phyloP scores from a whole-genome alignment of 169 alveolate species.

The Cryptosporidium andersoni region DNA sequence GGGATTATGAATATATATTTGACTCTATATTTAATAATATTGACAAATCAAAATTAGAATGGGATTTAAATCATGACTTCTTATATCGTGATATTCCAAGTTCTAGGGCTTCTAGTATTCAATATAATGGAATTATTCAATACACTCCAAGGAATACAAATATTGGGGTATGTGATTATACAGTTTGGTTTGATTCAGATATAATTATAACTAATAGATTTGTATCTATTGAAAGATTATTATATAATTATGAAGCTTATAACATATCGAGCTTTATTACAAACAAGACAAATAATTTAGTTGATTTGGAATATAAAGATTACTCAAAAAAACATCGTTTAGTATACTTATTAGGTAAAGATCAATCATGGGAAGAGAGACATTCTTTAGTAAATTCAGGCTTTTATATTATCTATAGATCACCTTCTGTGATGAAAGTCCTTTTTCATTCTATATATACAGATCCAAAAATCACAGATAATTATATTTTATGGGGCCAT shows the following conservation, averaged over 20 bases:
- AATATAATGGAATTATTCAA: conserved; percentile 6
- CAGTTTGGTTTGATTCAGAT: conserved; percentile 62
- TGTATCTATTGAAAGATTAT: conserved; percentile 37
- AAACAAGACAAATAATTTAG: conserved; percentile 1
- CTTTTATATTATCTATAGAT: conserved; percentile 16
- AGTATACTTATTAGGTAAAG: conserved; percentile 6
- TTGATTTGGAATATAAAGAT: conserved; percentile 6
- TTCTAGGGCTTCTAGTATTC: not conserved
- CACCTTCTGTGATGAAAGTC: conserved; percentile 13
- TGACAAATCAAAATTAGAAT: too few relatives aligned
- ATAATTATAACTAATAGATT: conserved; percentile 41
- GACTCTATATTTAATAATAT: too few relatives aligned
- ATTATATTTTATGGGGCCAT: conserved; percentile 24
- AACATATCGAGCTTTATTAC: not conserved
- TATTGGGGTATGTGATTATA: conserved; percentile 36
- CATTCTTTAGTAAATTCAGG: conserved; percentile 58
- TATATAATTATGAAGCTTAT: not conserved
- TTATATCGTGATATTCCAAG: too few relatives aligned
- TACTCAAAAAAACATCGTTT: too few relatives aligned
- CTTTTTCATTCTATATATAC: conserved; percentile 35
- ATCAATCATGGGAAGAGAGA: conserved; percentile 37
- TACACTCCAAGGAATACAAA: conserved; percentile 33
- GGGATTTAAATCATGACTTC: too few relatives aligned
- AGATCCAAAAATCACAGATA: conserved; percentile 21
- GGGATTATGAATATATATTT: too few relatives aligned